Base-by-base conservation (phyloP, 2,329 filamentous ascomycete genomes). In the Rachicladosporium sp. region DNA sequence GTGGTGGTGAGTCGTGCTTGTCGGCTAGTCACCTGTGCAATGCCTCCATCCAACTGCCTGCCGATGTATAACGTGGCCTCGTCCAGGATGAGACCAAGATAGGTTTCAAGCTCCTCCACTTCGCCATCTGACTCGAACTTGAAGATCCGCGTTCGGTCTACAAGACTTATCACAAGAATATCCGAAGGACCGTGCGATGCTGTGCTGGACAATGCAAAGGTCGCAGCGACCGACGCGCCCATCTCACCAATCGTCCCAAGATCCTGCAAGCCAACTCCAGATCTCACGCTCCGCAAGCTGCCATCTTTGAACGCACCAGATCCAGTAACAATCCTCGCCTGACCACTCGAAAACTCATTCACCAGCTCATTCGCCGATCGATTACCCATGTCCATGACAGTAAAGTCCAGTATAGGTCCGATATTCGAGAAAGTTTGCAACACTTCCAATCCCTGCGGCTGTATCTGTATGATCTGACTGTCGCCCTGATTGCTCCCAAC, bases 301-400 rank as follows among this genome's bases (percentile, higher is more conserved):
- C 91, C 91, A 53, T 94, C 86, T 48, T 83, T 79, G 56, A 85
- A 91, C 0, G 84, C 87, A 19, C 91, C 91, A 40, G 88, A 95
- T 1, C 87, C 89, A 2, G 89, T 88, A 7, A 98, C 86, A 44
- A 98, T 83, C 31, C 88, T 76, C 34, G 91, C 88, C 61, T 98
- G 89, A 0, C 91, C 91, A 1, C 89, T 94, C 0, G 88, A 93
- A 54, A 94, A 98, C 46, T 91, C 84, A 52, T 91, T 93, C 3
- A 80, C 82, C 11, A 85, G 79, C 6, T 71, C 76, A 46, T 91
- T 82, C 13, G 80, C 80, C 44, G 84, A 80, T 41, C 85, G 73
- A 50, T 86, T 88, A 1, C 88, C 89, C 71, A 96, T 82, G 54
- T 96, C 91, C 86, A 96, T 94, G 10, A 98, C 77, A 1, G 83